Evolutionary conservation across 306 rosid species (phyloP).

Genomic region (Cyclanthera cordifolia): DNA sequence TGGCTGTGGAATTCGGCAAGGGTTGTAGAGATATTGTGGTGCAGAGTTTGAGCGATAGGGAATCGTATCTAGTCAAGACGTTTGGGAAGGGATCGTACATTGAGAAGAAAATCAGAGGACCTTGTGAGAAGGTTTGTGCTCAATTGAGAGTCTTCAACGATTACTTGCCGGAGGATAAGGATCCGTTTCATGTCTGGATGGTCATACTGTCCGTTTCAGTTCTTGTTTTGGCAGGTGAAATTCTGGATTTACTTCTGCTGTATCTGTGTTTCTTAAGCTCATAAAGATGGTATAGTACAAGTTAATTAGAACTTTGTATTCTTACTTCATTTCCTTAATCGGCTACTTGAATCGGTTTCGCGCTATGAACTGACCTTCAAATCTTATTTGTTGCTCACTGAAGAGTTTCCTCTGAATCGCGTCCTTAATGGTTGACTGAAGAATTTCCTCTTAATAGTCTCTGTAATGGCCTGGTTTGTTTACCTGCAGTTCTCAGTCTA

Average conservation of each 20-base stretch:
- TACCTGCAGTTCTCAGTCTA: conserved; percentile 43
- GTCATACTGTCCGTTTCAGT: conserved; percentile 45
- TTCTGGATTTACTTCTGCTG: not conserved
- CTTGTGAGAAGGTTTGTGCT: conserved; percentile 24
- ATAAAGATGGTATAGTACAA: not conserved
- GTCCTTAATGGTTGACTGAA: not conserved
- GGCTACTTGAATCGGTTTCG: not conserved
- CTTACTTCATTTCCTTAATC: not conserved
- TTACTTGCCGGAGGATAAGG: conserved; percentile 81
- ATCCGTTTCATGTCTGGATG: conserved; percentile 64
- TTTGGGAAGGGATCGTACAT: conserved; percentile 44
- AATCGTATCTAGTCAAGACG: conserved; percentile 38
- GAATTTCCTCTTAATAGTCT: not conserved
- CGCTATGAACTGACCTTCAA: not conserved
- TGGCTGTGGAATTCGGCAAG: conserved; percentile 66
- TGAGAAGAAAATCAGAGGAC: conserved; percentile 30
- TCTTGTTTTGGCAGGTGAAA: conserved; percentile 56
- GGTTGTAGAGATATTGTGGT: conserved; percentile 78
- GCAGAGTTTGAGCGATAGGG: conserved; percentile 58
- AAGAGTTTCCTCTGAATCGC: not conserved
- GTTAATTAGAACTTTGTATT: not conserved
- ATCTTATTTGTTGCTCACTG: not conserved
- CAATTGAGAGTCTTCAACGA: conserved; percentile 47
- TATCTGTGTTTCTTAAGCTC: conserved; percentile 11
- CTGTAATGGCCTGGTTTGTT: conserved; percentile 12